Base-by-base conservation (phyloP, 176 grass and related monocot species). In the Pontederia crassipes region DNA sequence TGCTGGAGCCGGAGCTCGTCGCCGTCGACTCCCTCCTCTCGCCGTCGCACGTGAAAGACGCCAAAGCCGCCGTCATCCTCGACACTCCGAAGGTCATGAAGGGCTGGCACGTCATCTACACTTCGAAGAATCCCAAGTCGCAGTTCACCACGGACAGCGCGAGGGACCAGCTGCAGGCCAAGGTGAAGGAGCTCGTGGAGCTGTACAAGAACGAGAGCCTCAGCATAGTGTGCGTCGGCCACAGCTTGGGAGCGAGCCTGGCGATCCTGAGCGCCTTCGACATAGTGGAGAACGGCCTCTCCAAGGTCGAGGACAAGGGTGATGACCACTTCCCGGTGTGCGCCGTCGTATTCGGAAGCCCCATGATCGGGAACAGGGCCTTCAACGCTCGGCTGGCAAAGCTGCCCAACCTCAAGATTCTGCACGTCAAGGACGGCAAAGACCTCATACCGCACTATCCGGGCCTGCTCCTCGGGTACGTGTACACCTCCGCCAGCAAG, bases 41-140 rank as follows among this genome's bases (percentile, higher is more conserved):
- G 32, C 32, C 32, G 32, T 3, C 32, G 32, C 32, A 40, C 32
- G 6, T 1, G 32, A 40, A 40, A 3, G 32, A 40, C 32, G 2
- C 32, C 32, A 40, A 40, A 7, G 32, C 32, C 1, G 32, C 32
- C 32, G 32, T 40, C 32, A 0, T 51, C 7, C 27, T 59, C 12
- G 46, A 77, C 56, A 54, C 56, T 58, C 27, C 54, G 47, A 17
- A 66, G 68, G 68, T 79, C 45, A 63, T 71, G 76, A 40, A 72
- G 10, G 76, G 76, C 17, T 78, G 68, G 67, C 48, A 64, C 29
- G 54, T 59, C 10, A 67, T 78, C 53, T 78, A 78, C 76, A 62
- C 76, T 14, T 53, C 54, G 15, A 76, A 58, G n/a, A 59, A 58
- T 2, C 28, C 65, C 4, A 15, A 69, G 18, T 59, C 64, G 11